A percentile compares a stretch with the other conserved stretches of the same genome.
Evolutionary conservation across 495 filamentous ascomycete genomes (phyloP).

Genomic region (Aspergillus biplanus): DNA sequence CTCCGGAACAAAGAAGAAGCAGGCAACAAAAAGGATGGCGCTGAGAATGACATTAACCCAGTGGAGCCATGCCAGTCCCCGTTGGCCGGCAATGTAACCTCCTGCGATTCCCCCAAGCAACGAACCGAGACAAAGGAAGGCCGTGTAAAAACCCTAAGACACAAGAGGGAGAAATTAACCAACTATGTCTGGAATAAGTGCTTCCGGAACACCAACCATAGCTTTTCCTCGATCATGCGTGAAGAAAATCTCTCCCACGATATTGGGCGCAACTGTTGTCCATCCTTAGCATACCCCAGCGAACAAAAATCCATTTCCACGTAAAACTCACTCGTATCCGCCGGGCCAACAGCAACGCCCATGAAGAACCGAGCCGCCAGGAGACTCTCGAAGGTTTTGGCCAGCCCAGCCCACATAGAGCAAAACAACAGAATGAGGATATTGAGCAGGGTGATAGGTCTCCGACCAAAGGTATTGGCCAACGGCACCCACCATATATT

Average conservation of each 20-base stretch:
- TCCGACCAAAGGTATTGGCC: constrained; percentile 23
- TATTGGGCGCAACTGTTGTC: constrained; percentile 22
- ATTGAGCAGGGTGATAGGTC: constrained; percentile 18
- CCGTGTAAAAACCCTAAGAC: constrained; percentile 23
- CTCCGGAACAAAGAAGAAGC: constrained; percentile 18
- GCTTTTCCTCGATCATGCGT: constrained; percentile 24
- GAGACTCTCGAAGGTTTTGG: constrained; percentile 21
- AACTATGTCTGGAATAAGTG: neutral
- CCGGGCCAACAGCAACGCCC: constrained; percentile 23
- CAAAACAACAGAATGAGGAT: constrained; percentile 21
- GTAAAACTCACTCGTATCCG: constrained; percentile 21
- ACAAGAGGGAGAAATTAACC: neutral
- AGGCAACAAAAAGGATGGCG: constrained; percentile 19
- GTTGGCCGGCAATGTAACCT: constrained; percentile 21
- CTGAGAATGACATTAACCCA: constrained; percentile 26
- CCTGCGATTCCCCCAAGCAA: constrained; percentile 25
- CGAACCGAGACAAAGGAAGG: constrained; percentile 20
- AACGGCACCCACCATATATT: constrained; percentile 27
- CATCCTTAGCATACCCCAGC: neutral
- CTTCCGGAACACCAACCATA: constrained; percentile 17
- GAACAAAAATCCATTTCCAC: neutral
- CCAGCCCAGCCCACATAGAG: constrained; percentile 22
- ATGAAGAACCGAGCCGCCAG: constrained; percentile 24
- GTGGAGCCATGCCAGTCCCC: constrained; percentile 23
- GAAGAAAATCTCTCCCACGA: constrained; percentile 27